Evolutionary conservation across 2,329 filamentous ascomycete species (phyloP).

Genomic region (Paraconiothyrium brasiliense): DNA sequence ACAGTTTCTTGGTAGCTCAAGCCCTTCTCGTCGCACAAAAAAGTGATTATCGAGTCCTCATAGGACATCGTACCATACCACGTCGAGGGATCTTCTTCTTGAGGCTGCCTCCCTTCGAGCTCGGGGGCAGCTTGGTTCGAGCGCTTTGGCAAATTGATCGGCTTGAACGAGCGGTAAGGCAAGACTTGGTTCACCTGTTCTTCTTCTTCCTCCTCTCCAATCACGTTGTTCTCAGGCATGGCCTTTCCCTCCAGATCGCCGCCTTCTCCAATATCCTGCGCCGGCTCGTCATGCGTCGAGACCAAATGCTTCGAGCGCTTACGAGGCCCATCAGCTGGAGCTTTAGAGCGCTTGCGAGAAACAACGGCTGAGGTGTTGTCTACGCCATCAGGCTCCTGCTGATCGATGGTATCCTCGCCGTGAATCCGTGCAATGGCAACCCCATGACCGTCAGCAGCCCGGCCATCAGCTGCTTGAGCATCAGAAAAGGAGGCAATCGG

Average conservation of each 20-base stretch:
- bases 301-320: background rate
- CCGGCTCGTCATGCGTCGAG: background rate
- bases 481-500: background rate
- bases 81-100: background rate
- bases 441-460: no score
- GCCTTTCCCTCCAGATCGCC: background rate
- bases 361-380: background rate
- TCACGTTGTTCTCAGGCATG: background rate
- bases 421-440: background rate
- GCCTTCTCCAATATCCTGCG: background rate
- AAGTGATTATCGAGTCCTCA: constrained; percentile 1
- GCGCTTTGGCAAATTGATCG: background rate
- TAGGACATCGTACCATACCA: background rate
- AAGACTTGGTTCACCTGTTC: background rate
- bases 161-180: constrained; percentile 2
- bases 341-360: background rate
- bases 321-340: background rate
- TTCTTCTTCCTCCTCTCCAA: background rate
- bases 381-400: background rate
- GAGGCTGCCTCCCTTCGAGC: background rate
- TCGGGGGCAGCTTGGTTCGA: background rate
- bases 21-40: background rate
- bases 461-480: background rate
- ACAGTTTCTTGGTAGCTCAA: background rate
- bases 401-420: background rate